These are phyloP conservation scores for Cladosporium sp. DNA, from an alignment of 2,329 filamentous ascomycete species.

Conservation along the genomic window DNA sequence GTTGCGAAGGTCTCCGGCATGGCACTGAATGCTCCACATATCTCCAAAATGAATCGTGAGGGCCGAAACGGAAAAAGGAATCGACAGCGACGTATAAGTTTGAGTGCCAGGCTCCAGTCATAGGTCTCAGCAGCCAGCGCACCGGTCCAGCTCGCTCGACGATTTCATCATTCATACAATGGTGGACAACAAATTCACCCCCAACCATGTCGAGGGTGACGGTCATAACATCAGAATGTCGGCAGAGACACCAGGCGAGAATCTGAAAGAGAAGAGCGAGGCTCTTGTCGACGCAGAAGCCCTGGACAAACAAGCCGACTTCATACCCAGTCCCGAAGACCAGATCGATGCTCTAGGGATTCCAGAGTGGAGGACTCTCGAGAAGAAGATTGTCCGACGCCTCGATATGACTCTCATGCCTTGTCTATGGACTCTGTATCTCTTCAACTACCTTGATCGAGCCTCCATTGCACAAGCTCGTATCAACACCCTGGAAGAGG, in stretches of 20 bases:
- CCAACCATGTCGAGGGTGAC: background rate
- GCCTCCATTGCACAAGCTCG: conserved; percentile 13
- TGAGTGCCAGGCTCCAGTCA: background rate
- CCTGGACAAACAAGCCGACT: conserved; percentile 11
- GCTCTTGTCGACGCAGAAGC: conserved; percentile 10
- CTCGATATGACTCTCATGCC: conserved; percentile 15
- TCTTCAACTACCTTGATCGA: conserved; percentile 35
- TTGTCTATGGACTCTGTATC: conserved; percentile 33
- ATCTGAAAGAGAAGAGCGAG: conserved; percentile 13
- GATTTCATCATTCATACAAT: background rate
- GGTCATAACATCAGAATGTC: background rate
- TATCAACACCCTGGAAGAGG: conserved; percentile 51
- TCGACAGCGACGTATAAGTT: background rate
- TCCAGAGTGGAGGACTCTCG: conserved; percentile 11
- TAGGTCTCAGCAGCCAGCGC: background rate
- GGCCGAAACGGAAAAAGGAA: background rate
- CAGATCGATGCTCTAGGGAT: conserved; percentile 28
- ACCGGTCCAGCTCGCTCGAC: background rate
- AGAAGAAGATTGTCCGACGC: conserved; percentile 32
- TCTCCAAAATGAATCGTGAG: background rate
- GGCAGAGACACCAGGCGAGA: conserved; percentile 2
- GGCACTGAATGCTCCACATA: background rate
- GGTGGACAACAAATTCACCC: conserved; percentile 7
- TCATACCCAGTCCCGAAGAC: conserved; percentile 35
- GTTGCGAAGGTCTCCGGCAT: conserved; percentile 13